These are phyloP conservation scores for Fusarium verticillioides DNA, from an alignment of 2,329 filamentous ascomycete species.

Conservation along the genomic window DNA sequence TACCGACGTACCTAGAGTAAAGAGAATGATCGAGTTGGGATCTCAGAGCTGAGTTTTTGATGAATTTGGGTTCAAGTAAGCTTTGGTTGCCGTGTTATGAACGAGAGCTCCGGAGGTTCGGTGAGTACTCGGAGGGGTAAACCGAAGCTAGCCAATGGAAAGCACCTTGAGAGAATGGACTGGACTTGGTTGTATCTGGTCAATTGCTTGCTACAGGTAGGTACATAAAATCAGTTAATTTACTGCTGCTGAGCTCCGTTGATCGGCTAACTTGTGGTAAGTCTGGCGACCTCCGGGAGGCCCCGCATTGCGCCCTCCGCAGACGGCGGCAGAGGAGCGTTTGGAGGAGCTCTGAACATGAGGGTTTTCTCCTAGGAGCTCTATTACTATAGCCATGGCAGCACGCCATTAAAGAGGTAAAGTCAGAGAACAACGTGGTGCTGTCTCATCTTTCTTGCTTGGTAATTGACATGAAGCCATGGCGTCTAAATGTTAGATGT, in stretches of 20 bases:
- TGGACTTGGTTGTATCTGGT: neutral
- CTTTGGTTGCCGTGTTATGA: slow-evolving; percentile 16
- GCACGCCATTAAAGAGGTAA: neutral
- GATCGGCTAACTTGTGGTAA: slow-evolving; percentile 34
- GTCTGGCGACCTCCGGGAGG: slow-evolving; percentile 5
- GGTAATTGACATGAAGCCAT: neutral
- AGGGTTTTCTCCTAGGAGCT: neutral
- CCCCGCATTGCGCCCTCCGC: slow-evolving; percentile 38
- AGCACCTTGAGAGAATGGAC: slow-evolving; percentile 9
- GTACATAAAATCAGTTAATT: slow-evolving; percentile 19
- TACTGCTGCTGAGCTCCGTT: slow-evolving; percentile 35
- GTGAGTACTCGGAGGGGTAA: slow-evolving; percentile 26
- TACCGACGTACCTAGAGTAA: slow-evolving; percentile 31
- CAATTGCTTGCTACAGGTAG: neutral
- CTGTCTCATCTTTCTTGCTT: neutral
- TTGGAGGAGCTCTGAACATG: neutral
- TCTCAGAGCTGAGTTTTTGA: slow-evolving; percentile 10
- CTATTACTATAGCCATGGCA: neutral
- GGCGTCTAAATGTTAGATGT: neutral
- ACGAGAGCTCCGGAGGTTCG: slow-evolving; percentile 28
- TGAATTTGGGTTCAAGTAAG: slow-evolving; percentile 12
- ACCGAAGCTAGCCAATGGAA: slow-evolving; percentile 13
- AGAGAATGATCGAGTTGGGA: neutral
- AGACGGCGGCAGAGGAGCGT: slow-evolving; percentile 13
- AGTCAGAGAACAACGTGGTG: neutral